Conservation (phyloP, 495 filamentous ascomycete genomes). For the Xylaria nigripes region DNA sequence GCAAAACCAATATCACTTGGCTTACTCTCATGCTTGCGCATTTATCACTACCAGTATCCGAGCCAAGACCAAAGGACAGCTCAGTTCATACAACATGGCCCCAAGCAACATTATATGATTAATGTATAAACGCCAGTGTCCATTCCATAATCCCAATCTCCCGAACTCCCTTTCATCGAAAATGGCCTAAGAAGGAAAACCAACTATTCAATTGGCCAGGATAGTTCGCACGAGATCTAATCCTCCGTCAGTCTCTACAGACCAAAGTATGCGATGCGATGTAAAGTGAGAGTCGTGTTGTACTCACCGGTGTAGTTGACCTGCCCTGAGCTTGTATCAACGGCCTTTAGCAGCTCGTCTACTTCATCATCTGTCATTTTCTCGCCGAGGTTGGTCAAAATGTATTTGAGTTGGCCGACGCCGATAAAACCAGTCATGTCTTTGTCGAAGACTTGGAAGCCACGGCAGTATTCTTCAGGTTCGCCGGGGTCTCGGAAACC, state of each 20-base stretch:
- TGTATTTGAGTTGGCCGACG: slow-evolving; percentile 91
- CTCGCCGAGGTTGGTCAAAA: slow-evolving; percentile 93
- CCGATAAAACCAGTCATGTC: slow-evolving; percentile 97
- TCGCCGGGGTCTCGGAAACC: slow-evolving; percentile 97
- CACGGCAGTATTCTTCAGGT: slow-evolving; percentile 93
- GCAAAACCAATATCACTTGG: neutral
- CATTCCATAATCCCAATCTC: slow-evolving; percentile 18
- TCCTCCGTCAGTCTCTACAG: neutral
- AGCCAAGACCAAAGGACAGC: slow-evolving; percentile 13
- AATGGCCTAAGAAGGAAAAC: slow-evolving; percentile 2
- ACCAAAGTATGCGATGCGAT: neutral
- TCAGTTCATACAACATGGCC: slow-evolving; percentile 17
- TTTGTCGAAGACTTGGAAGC: slow-evolving; percentile 99
- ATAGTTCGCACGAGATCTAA: slow-evolving; percentile 88
- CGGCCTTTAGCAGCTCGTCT: slow-evolving; percentile 93
- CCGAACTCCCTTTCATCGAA: slow-evolving; percentile 16
- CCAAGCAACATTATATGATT: slow-evolving; percentile 12
- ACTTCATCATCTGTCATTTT: slow-evolving; percentile 99
- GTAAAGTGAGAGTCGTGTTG: neutral
- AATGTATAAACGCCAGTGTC: slow-evolving; percentile 27
- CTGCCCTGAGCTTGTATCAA: slow-evolving; percentile 87
- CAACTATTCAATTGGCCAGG: slow-evolving; percentile 65
- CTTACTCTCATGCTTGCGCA: slow-evolving; percentile 1
- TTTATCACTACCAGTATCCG: slow-evolving; percentile 7
- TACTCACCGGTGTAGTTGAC: slow-evolving; percentile 87